phyloP scores from a whole-genome alignment of 1,139 yeast genomes.

The Hyphopichia burtonii region DNA sequence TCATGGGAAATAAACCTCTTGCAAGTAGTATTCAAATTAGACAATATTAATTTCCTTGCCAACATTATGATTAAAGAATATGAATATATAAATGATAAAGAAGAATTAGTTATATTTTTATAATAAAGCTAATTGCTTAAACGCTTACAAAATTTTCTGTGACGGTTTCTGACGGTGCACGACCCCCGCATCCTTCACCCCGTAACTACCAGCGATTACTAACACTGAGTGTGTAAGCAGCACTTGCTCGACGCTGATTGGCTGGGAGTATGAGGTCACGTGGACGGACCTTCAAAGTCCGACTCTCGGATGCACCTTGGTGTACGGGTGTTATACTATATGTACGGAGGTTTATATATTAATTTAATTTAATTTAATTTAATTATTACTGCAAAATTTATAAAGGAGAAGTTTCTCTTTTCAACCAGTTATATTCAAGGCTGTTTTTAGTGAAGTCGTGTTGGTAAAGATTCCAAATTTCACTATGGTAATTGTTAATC shows the following conservation, averaged over 20 bases:
- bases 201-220: not conserved
- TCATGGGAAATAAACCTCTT: conserved; percentile 27
- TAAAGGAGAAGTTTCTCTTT: conserved; percentile 61
- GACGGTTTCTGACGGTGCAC: not conserved
- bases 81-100: too few relatives aligned
- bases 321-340: not conserved
- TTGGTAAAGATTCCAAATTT: conserved; percentile 57
- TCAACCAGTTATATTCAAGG: conserved; percentile 67
- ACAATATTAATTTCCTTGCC: conserved; percentile 13
- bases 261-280: not conserved
- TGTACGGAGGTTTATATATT: too few relatives aligned
- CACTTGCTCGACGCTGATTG: not conserved
- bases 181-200: not conserved
- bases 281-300: not conserved
- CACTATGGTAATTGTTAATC: conserved; percentile 67
- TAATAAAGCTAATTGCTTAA: not conserved
- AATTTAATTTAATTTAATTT: too few relatives aligned
- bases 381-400: not conserved
- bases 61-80: conserved; percentile 5
- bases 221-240: not conserved
- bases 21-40: conserved; percentile 9
- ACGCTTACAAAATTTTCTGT: not conserved
- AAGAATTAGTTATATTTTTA: not conserved
- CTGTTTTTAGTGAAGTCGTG: conserved; percentile 50
- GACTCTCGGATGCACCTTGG: not conserved